Evolutionary conservation across 2,329 filamentous ascomycete species (phyloP).

Genomic region (Microcera coccophila): DNA sequence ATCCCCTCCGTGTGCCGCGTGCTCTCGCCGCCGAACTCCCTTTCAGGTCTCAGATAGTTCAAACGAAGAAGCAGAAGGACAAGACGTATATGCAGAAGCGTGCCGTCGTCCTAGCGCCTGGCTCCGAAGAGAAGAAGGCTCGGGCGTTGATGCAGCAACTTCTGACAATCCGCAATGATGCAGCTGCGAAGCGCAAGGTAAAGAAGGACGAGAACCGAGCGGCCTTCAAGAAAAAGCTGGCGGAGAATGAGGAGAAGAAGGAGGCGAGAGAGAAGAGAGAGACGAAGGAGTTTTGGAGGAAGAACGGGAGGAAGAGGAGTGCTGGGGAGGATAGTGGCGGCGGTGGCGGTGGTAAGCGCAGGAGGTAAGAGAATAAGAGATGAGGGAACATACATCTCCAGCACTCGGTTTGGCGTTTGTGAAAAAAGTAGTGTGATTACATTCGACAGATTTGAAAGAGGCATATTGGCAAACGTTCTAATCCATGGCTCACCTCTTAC

Average conservation of each 20-base stretch:
- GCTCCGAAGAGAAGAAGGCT: slow-evolving; percentile 84
- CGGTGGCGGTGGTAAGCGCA: slow-evolving; percentile 35
- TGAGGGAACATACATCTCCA: not conserved
- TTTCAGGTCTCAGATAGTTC: slow-evolving; percentile 85
- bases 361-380: slow-evolving; percentile 20
- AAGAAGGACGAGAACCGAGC: slow-evolving; percentile 87
- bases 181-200: slow-evolving; percentile 72
- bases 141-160: slow-evolving; percentile 90
- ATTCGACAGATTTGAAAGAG: not conserved
- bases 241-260: slow-evolving; percentile 79
- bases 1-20: slow-evolving; percentile 71
- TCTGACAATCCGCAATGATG: slow-evolving; percentile 84
- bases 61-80: slow-evolving; percentile 74
- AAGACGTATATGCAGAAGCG: slow-evolving; percentile 93
- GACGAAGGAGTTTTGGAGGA: slow-evolving; percentile 86
- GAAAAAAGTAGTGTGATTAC: slow-evolving; percentile 1
- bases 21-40: slow-evolving; percentile 80
- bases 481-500: not conserved
- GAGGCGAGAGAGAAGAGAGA: slow-evolving; percentile 83
- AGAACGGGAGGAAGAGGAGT: slow-evolving; percentile 72
- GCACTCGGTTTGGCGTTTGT: slow-evolving; percentile 1
- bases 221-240: slow-evolving; percentile 78
- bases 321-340: slow-evolving; percentile 39
- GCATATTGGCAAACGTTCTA: not conserved
- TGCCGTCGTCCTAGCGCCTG: slow-evolving; percentile 74